These are phyloP conservation scores for Carex littledalei DNA, from an alignment of 176 grass and related monocot genomes.

Conservation along the genomic window DNA sequence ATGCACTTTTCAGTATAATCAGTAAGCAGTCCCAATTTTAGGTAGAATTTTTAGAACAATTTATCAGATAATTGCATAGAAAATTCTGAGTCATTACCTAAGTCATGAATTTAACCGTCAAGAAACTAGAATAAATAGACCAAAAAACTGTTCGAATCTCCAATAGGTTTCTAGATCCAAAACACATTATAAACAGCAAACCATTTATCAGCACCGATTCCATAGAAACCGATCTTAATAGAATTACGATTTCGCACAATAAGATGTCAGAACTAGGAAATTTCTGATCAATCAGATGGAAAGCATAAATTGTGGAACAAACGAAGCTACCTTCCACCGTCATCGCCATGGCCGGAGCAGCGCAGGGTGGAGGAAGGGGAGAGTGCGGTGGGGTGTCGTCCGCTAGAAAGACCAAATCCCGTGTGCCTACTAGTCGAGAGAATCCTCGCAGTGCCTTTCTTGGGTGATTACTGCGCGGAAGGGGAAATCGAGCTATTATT, in stretches of 20 bases:
- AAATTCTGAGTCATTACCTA: neutral
- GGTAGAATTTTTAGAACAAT: neutral
- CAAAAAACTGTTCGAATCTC: neutral
- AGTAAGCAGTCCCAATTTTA: neutral
- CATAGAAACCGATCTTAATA: neutral
- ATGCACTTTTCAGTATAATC: neutral
- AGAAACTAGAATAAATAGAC: neutral
- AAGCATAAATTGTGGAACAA: neutral
- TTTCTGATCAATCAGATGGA: neutral
- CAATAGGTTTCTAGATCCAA: neutral
- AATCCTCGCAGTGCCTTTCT: neutral
- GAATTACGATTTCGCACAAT: neutral
- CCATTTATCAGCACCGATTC: neutral
- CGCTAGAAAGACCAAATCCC: neutral
- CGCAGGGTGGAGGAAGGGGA: neutral
- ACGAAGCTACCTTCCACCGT: constrained; percentile 20
- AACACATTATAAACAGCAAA: neutral
- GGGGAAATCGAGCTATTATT: neutral
- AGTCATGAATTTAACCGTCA: neutral
- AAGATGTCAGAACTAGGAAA: neutral
- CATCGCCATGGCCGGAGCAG: constrained; percentile 19
- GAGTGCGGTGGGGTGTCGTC: neutral
- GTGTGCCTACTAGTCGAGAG: too few relatives aligned
- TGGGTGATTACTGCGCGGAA: neutral
- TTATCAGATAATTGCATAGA: neutral